A percentile compares a stretch with the other conserved stretches of the same genome.
These are phyloP conservation scores for Colletotrichum sp. DNA, from an alignment of 2,329 filamentous ascomycete species.

Conservation along the genomic window DNA sequence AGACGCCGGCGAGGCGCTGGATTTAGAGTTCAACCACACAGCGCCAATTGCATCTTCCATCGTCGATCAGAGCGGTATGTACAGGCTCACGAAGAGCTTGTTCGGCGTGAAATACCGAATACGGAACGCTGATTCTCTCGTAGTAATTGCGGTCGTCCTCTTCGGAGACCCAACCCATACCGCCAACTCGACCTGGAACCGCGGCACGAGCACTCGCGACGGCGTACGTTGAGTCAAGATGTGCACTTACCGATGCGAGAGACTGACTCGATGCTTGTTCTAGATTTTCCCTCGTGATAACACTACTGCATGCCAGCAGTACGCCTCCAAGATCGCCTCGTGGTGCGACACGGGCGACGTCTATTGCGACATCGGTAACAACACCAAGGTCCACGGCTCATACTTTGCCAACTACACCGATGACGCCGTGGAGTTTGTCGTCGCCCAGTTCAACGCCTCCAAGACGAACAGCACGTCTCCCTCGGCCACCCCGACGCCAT, in stretches of 20 bases:
- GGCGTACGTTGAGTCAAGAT: slow-evolving; percentile 36
- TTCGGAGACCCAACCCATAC: slow-evolving; percentile 47
- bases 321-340: slow-evolving; percentile 39
- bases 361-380: slow-evolving; percentile 41
- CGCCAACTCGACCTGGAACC: slow-evolving; percentile 38
- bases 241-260: neutral
- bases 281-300: slow-evolving; percentile 43
- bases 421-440: slow-evolving; percentile 38
- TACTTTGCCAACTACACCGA: slow-evolving; percentile 41
- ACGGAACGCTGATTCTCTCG: neutral
- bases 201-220: slow-evolving; percentile 38
- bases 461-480: neutral
- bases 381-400: slow-evolving; percentile 32
- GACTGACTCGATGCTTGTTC: neutral
- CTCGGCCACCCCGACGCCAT: neutral
- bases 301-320: slow-evolving; percentile 37
- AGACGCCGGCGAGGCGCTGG: slow-evolving; percentile 17
- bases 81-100: neutral
- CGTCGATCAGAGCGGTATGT: slow-evolving; percentile 39
- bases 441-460: slow-evolving; percentile 33
- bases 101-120: no score
- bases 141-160: slow-evolving; percentile 44
- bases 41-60: slow-evolving; percentile 28
- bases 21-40: slow-evolving; percentile 23
- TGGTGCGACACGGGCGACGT: slow-evolving; percentile 47